Evolutionary conservation across 768 basidiomycete genomes (phyloP).

Genomic region (Russula dissimulans): DNA sequence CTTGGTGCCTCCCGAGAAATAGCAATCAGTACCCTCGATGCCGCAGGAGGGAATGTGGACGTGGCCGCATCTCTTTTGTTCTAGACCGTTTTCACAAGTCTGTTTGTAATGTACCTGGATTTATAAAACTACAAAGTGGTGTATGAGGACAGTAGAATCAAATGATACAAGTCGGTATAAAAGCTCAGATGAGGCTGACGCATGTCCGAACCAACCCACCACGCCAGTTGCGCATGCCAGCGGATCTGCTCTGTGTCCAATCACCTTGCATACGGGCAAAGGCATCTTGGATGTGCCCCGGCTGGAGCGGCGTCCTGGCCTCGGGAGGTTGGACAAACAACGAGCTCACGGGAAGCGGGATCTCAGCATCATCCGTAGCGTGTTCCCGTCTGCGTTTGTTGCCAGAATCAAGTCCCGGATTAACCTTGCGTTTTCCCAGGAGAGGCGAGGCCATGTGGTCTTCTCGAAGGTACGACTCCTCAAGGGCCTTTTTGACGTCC

Average conservation of each 20-base stretch:
- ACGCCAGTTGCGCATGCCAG: constrained; percentile 85
- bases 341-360: constrained; percentile 56
- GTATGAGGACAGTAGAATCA: constrained; percentile 1
- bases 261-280: constrained; percentile 85
- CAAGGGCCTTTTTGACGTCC: constrained; percentile 70
- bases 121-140: constrained; percentile 18
- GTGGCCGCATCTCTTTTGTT: constrained; percentile 85
- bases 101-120: constrained; percentile 18
- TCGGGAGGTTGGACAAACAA: constrained; percentile 78
- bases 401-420: constrained; percentile 25
- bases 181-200: constrained; percentile 63
- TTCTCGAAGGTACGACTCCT: constrained; percentile 60
- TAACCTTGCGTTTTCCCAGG: constrained; percentile 62
- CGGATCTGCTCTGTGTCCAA: constrained; percentile 70
- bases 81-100: constrained; percentile 25
- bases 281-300: constrained; percentile 87
- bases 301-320: constrained; percentile 64
- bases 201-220: constrained; percentile 74
- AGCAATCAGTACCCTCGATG: constrained; percentile 68
- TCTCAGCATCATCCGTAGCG: constrained; percentile 48
- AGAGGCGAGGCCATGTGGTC: constrained; percentile 52
- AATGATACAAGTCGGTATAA: background rate
- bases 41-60: constrained; percentile 80
- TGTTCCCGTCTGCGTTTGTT: constrained; percentile 49
- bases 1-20: constrained; percentile 71